Evolutionary conservation across 345 rosid species (phyloP), one percentile per base, ranked within the genome.

Genomic region (Eucalyptus regnans): DNA sequence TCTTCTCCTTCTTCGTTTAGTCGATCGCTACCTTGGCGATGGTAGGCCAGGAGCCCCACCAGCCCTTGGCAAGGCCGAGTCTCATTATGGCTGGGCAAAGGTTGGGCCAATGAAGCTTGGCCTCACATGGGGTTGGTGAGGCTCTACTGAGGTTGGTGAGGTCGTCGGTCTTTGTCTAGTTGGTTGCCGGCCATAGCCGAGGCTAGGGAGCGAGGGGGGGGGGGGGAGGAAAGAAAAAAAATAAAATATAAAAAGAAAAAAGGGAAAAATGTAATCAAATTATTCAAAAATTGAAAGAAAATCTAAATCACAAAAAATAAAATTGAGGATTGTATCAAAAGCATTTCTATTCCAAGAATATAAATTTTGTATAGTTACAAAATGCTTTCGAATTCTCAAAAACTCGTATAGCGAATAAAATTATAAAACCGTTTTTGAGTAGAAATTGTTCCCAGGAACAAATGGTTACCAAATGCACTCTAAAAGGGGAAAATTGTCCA

Each of bases 1-100:
- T 7, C 4, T 52, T 52, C 58, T 52, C 9, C 0, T 52, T 52
- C 58, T 52, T 52, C 2, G 25, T 20, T 52, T 52, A 52, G 25
- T 5, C 2, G 0, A 4, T 52, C 0, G 1, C 0, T 52, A 18
- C 58, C 58, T 52, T 0, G 2, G 0, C 0, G 5, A 52, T 52
- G 10, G 25, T 20, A 17, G 23, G 25, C 25, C 0, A 7, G 0
- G 25, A 18, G 58, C 23, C 58, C 58, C 23, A 52, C 2, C 0
- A 52, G 4, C 58, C 23, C 23, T 1, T 0, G 9, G 0, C 23
- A 52, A 18, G 58, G 58, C 0, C 4, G 0, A 52, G 58, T 2
- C 58, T 52, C 0, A 0, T 52, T 52, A 4, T 52, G 23, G 58
- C 1, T 52, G 22, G 58, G 58, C 58, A 52, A 52, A 10, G 23